phyloP scores from a whole-genome alignment of 2,329 filamentous ascomycete genomes.

The Penicillium sumatraense region DNA sequence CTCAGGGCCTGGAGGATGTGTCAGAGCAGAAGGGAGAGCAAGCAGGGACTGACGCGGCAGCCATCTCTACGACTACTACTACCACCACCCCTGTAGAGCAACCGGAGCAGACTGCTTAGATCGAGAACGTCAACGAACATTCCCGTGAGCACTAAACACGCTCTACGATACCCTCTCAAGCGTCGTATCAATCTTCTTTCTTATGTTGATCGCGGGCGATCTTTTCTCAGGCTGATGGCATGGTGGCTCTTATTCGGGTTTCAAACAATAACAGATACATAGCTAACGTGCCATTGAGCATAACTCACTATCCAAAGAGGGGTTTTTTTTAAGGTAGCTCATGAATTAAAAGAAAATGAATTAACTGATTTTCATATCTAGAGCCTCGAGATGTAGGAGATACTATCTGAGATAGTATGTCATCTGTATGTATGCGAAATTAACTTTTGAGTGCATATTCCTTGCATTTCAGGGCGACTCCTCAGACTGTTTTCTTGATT shows the following conservation, averaged over 20 bases:
- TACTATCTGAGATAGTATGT: too few species aligned
- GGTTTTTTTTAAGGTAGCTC: neutral
- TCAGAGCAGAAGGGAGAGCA: slow-evolving; percentile 4
- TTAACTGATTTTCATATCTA: too few species aligned
- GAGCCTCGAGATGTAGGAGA: too few species aligned
- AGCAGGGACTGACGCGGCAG: neutral
- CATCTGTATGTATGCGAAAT: neutral
- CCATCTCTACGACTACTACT: neutral
- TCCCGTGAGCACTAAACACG: neutral
- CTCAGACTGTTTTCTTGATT: slow-evolving; percentile 24
- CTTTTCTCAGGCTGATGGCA: neutral
- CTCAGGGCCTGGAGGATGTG: neutral
- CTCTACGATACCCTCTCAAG: neutral
- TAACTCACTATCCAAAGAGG: neutral
- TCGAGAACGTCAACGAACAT: too few species aligned
- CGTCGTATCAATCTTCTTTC: neutral
- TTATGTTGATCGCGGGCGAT: neutral
- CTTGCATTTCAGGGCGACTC: neutral
- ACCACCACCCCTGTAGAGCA: neutral
- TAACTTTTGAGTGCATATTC: slow-evolving; percentile 1
- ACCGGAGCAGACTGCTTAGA: neutral
- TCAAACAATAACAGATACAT: neutral
- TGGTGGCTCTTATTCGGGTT: neutral
- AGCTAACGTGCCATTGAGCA: too few species aligned
- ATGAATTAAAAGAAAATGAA: neutral